Evolutionary conservation across 148 eudicot genomes (phyloP).

Genomic region (Euryodendron excelsum): DNA sequence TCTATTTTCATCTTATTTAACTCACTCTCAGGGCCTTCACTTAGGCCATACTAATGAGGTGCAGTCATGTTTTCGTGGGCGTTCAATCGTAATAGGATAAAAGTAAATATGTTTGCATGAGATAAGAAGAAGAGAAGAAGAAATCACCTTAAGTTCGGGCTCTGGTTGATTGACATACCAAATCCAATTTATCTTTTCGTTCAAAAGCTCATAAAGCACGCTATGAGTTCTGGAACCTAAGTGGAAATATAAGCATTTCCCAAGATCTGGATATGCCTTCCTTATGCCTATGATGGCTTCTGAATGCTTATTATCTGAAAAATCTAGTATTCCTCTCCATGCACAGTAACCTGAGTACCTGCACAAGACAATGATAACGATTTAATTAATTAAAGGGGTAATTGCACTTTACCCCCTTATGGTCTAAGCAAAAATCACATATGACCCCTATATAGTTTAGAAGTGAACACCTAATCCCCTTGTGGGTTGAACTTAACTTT

Average conservation of each 20-base stretch:
- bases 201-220: slow-evolving; percentile 63
- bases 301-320: slow-evolving; percentile 43
- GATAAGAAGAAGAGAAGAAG: background rate
- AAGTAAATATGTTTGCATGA: background rate
- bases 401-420: too few species aligned
- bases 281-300: slow-evolving; percentile 44
- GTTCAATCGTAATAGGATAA: background rate
- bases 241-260: slow-evolving; percentile 69
- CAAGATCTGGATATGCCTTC: slow-evolving; percentile 63
- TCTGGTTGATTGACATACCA: slow-evolving; percentile 82
- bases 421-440: too few species aligned
- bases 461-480: too few species aligned
- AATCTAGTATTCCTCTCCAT: slow-evolving; percentile 89
- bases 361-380: background rate
- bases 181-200: slow-evolving; percentile 78
- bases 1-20: background rate
- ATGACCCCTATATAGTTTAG: too few species aligned
- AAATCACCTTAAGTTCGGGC: slow-evolving; percentile 61
- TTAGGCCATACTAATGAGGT: background rate
- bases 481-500: too few species aligned
- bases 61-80: background rate
- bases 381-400: too few species aligned
- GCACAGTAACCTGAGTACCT: slow-evolving; percentile 91
- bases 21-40: background rate
- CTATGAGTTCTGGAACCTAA: slow-evolving; percentile 50